Conservation (phyloP, 202 grass and related monocot genomes). For the Carex arenaria region DNA sequence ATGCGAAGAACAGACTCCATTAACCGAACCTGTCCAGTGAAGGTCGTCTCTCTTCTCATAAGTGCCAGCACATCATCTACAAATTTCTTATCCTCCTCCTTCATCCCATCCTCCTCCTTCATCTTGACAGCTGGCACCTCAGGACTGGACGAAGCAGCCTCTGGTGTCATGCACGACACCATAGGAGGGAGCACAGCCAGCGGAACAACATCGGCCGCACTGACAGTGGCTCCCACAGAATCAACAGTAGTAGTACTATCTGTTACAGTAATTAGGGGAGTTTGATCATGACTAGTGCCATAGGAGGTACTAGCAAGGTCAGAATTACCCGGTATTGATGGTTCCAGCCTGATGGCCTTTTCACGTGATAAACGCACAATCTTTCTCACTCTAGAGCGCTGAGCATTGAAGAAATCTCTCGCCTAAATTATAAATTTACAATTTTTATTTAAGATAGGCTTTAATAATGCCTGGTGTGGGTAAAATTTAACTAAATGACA, state of each 20-base stretch:
- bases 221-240: constrained; percentile 33
- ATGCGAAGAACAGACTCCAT: constrained; percentile 88
- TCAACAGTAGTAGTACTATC: constrained; percentile 33
- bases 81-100: constrained; percentile 84
- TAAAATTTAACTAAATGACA: background rate
- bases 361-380: constrained; percentile 67
- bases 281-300: constrained; percentile 31
- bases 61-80: constrained; percentile 72
- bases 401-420: constrained; percentile 79
- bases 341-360: constrained; percentile 48
- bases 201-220: background rate
- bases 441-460: background rate
- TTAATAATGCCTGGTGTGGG: background rate
- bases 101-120: constrained; percentile 42
- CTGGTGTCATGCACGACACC: background rate
- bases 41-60: constrained; percentile 78
- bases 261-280: constrained; percentile 28
- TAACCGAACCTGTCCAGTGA: constrained; percentile 82
- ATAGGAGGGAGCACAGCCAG: constrained; percentile 12
- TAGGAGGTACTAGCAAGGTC: constrained; percentile 18
- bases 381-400: constrained; percentile 77
- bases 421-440: constrained; percentile 34
- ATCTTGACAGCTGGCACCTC: constrained; percentile 21
- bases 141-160: background rate
- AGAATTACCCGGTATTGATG: constrained; percentile 5